Base-by-base conservation (phyloP, 1,284 basidiomycete species). In the Omphalotus olearius region DNA sequence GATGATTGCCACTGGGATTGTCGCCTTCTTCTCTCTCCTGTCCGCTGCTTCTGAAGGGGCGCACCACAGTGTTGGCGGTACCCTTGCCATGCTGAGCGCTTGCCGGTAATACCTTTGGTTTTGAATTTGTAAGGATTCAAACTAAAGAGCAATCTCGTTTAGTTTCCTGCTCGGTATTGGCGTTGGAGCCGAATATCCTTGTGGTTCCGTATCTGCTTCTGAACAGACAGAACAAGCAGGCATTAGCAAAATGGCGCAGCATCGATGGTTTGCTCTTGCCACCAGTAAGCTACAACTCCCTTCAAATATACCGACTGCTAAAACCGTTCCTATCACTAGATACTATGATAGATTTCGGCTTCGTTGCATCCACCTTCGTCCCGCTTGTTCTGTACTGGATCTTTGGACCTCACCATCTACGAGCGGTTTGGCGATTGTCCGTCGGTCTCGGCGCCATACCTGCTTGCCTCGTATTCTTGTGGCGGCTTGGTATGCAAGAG, bases 341-440 rank as follows among this genome's bases (percentile, higher is more conserved):
- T 66, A 72, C 78, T 7, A 93, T 93, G 91, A 93, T 97, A 60
- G 93, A 96, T 64, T 64, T 86, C 51, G 94, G 91, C 41, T 97
- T 94, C 64, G 90, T 93, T 16, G 65, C 93, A 48, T 74, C 90
- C 4, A 75, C 88, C 26, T 93, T 97, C 56, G 88, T 93, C 1
- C 88, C 92, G 11, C 77, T 93, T 17, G 85, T 95, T 25, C 72
- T 91, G 35, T 85, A 83, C 62, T 93, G 88, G 88, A 94, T 94
- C 5, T 46, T 35, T 36, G 45, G 43, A 16, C 25, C 26, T n/a
- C 2, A 89, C 57, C 91, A 94, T 62, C 80, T 95, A 30, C 80
- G 88, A 26, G 86, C 85, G 3, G 88, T 91, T 5, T 96, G 92
- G 94, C 85, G 95, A 49, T 66, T 93, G 38, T 89, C 91, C 4